These are phyloP conservation scores for Puccinia hordei DNA, from an alignment of 1,284 basidiomycete species.

Conservation along the genomic window DNA sequence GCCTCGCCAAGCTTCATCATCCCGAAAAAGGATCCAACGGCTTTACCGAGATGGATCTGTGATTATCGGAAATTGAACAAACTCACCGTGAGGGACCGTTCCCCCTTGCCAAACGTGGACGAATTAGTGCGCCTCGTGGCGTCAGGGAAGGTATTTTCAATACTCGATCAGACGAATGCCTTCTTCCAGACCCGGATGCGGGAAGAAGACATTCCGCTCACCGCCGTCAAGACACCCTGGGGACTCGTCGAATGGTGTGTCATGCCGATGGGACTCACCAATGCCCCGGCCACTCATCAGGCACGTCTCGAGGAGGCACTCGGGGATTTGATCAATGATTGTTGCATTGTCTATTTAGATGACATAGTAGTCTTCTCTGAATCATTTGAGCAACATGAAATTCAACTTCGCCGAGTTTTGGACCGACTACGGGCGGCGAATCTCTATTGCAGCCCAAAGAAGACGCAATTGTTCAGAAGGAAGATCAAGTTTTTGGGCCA, in stretches of 20 bases:
- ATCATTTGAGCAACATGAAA: constrained; percentile 56
- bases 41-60: constrained; percentile 6
- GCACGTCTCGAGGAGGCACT: constrained; percentile 53
- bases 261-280: constrained; percentile 55
- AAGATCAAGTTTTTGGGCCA: too few relatives aligned
- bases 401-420: not conserved
- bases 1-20: too few relatives aligned
- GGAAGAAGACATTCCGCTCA: constrained; percentile 52
- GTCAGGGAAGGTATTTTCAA: constrained; percentile 52
- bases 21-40: constrained; percentile 11
- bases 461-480: too few relatives aligned
- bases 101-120: constrained; percentile 53
- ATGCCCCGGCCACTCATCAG: constrained; percentile 61
- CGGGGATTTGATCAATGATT: constrained; percentile 55
- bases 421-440: not conserved
- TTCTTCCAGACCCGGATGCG: constrained; percentile 52
- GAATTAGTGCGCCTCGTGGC: constrained; percentile 50
- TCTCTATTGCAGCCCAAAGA: too few relatives aligned
- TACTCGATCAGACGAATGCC: constrained; percentile 52
- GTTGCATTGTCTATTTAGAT: constrained; percentile 56
- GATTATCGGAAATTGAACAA: constrained; percentile 13
- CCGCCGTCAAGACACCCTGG: constrained; percentile 51
- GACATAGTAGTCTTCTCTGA: too few relatives aligned
- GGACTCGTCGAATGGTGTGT: constrained; percentile 51
- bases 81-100: constrained; percentile 34